These are phyloP conservation scores for Lentinus tigrinus DNA, from an alignment of 768 basidiomycete genomes.

Conservation along the genomic window DNA sequence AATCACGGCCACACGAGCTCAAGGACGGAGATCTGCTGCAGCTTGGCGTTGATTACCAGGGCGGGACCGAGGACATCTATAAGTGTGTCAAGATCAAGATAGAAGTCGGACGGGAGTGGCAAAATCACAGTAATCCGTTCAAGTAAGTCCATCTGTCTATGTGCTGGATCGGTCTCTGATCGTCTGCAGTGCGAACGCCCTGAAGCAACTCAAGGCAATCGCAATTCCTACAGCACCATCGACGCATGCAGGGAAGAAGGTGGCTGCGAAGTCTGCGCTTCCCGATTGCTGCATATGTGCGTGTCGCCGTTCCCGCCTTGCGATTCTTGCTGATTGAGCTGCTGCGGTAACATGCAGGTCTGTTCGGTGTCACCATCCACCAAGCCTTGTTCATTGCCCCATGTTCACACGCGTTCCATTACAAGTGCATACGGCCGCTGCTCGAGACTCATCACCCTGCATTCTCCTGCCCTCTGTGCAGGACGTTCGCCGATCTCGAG, in stretches of 20 bases:
- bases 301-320: slow-evolving; percentile 28
- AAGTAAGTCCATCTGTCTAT: slow-evolving; percentile 49
- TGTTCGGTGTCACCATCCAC: slow-evolving; percentile 88
- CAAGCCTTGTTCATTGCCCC: slow-evolving; percentile 98
- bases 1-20: slow-evolving; percentile 72
- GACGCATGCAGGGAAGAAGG: slow-evolving; percentile 22
- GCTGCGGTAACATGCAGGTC: slow-evolving; percentile 33
- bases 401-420: slow-evolving; percentile 94
- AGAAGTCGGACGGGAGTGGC: slow-evolving; percentile 91
- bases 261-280: slow-evolving; percentile 39
- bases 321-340: background rate
- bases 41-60: slow-evolving; percentile 96
- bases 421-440: slow-evolving; percentile 94
- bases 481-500: slow-evolving; percentile 93
- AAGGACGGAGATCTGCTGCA: slow-evolving; percentile 95
- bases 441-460: slow-evolving; percentile 87
- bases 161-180: background rate
- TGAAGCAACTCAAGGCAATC: slow-evolving; percentile 80
- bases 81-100: slow-evolving; percentile 95
- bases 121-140: slow-evolving; percentile 85
- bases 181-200: slow-evolving; percentile 56
- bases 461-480: slow-evolving; percentile 93
- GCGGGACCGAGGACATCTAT: slow-evolving; percentile 95
- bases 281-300: slow-evolving; percentile 93
- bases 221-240: slow-evolving; percentile 37